phyloP scores from a whole-genome alignment of 768 basidiomycete species.

The Lentinus brumalis region DNA sequence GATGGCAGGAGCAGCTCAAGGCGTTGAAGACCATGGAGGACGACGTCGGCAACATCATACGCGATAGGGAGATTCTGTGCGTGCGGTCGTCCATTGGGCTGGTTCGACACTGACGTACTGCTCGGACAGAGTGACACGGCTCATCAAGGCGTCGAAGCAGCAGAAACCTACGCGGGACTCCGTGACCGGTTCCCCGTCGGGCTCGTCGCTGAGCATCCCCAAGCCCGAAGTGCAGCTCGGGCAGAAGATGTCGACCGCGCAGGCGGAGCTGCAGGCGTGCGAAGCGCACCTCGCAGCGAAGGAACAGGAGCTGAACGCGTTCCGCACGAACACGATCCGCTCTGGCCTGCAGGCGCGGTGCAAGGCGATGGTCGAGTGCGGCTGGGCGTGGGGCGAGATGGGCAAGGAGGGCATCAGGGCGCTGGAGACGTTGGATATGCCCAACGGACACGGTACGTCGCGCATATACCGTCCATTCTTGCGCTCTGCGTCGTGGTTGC shows the following conservation, averaged over 20 bases:
- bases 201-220: slow-evolving; percentile 45
- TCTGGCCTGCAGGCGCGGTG: slow-evolving; percentile 66
- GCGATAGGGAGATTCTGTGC: slow-evolving; percentile 83
- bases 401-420: slow-evolving; percentile 63
- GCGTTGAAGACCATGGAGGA: slow-evolving; percentile 69
- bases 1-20: slow-evolving; percentile 64
- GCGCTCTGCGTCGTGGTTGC: neutral
- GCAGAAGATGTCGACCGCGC: slow-evolving; percentile 63
- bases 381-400: slow-evolving; percentile 65
- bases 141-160: slow-evolving; percentile 77
- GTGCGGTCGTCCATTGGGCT: slow-evolving; percentile 29
- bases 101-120: neutral
- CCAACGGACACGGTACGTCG: slow-evolving; percentile 34
- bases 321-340: slow-evolving; percentile 55
- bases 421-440: slow-evolving; percentile 31
- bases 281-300: slow-evolving; percentile 72
- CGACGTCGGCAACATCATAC: slow-evolving; percentile 66
- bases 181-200: slow-evolving; percentile 38
- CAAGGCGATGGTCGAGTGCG: slow-evolving; percentile 68
- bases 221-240: slow-evolving; percentile 26
- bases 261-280: slow-evolving; percentile 80
- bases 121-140: slow-evolving; percentile 62
- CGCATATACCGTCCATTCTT: neutral
- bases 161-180: slow-evolving; percentile 43
- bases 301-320: slow-evolving; percentile 60